Percentiles rank a stretch among this genome's conserved stretches.
phyloP scores from a whole-genome alignment of 139 green algal species.

The Bryopsis sp. region DNA sequence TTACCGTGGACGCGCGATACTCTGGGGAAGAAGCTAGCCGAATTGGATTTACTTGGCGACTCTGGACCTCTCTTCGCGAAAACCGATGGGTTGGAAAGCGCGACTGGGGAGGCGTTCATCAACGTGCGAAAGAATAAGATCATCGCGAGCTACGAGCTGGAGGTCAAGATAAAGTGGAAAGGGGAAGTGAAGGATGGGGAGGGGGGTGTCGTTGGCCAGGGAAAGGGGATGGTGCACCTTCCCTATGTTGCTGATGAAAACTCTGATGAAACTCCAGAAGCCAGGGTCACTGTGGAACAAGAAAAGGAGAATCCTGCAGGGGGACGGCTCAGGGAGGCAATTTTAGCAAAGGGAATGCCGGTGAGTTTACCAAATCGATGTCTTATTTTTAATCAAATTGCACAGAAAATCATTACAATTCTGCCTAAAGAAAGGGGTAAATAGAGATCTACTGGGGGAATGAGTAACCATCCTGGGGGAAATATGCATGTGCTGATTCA shows the following conservation, averaged over 20 bases:
- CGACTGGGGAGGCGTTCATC: constrained; percentile 46
- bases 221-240: constrained; percentile 29
- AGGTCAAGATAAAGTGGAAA: constrained; percentile 52
- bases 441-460: too few species aligned
- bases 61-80: background rate
- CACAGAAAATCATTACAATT: too few species aligned
- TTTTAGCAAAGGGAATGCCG: constrained; percentile 33
- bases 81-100: background rate
- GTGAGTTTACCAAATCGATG: too few species aligned
- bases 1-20: constrained; percentile 51
- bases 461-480: too few species aligned
- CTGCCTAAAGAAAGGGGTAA: too few species aligned
- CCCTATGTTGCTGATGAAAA: constrained; percentile 77
- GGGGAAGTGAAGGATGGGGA: constrained; percentile 37
- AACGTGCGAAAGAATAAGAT: constrained; percentile 85
- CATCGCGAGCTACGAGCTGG: constrained; percentile 75
- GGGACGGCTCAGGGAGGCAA: constrained; percentile 30
- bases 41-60: constrained; percentile 27
- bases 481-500: too few species aligned
- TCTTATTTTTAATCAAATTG: too few species aligned
- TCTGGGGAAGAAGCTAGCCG: constrained; percentile 46
- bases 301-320: constrained; percentile 15
- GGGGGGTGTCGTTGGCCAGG: constrained; percentile 14
- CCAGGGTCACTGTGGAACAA: constrained; percentile 26
- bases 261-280: constrained; percentile 77